Evolutionary conservation across 2,329 filamentous ascomycete genomes (phyloP), one percentile per base, ranked within the genome.

Genomic region (Calonectria hongkongensis): DNA sequence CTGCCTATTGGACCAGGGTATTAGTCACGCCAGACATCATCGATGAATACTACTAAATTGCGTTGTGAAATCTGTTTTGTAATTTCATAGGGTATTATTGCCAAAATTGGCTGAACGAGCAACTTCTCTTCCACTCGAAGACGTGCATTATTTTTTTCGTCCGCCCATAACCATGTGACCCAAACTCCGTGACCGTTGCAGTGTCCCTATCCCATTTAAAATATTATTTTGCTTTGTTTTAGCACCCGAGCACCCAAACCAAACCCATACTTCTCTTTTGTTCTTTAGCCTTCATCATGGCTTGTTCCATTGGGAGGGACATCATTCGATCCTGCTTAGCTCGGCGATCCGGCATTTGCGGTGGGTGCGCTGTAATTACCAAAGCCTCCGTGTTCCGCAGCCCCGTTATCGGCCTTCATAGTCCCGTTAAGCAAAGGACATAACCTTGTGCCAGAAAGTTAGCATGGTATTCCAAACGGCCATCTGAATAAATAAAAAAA

Each of bases 371-470:
- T 86, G 82, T 89, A 89, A 68, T 89, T 88, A 71, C 90, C 90
- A 82, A 92, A 92, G 8, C 89, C 89, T 68, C 89, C 88, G 73
- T 91, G 87, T 74, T 91, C 90, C 45, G 86, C 85, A n/a, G 86
- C 85, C 70, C 86, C 86, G 74, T 89, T 89, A 77, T 90, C 89
- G 47, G 87, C 85, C 76, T 94, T 93, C 87, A 94, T 94, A 39
- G 94, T 94, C 66, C 95, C 95, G 82, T 97, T 97, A 74, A 97
- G 92, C 83, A 97, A 88, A 60, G 95, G 95, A 83, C 95, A 97
- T 80, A 96, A 90, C 83, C 93, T 95, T 89, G 66, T 68, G 51
- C 16, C 68, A 75, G 25, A 72, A 41, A 68, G 78, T 80, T 77
- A 80, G 79, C 71, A 74, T 74, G 50, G 3, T 27, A 54, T 45